Evolutionary conservation across 257 asterid genomes (phyloP), one percentile per base, ranked within the genome.

Genomic region (Voacanga thouarsii): DNA sequence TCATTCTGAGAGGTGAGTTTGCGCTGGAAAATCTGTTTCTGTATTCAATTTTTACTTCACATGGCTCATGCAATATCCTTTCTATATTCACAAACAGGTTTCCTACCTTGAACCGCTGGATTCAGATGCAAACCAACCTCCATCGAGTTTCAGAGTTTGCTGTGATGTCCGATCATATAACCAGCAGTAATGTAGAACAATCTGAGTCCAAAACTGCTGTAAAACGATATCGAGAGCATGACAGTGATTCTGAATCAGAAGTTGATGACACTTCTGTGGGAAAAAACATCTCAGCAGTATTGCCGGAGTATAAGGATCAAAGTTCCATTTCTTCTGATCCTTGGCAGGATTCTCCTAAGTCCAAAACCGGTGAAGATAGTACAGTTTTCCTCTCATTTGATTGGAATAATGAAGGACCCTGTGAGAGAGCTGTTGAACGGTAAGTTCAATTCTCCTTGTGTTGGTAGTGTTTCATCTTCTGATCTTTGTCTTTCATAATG

Each of bases 61-160:
- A 41, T 55, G 30, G 49, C 64, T 79, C 75, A 78, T 75, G 37
- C 69, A 74, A 57, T 74, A 21, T 78, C 66, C 28, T 78, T 84
- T 79, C 71, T 65, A 21, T 74, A 68, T 81, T 81, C 61, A 53
- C 47, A 11, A 80, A 84, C 96, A 94, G 99, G 91, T 95, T 91
- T 79, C 97, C 99, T 60, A 90, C 98, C 79, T 85, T 95, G 91
- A 93, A 95, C 79, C 96, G 98, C 81, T 95, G 99, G 99, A 95
- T 93, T 76, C 98, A 93, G 88, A 85, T 95, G 96, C 99, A 95
- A 86, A 93, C 94, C 77, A 95, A 93, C 85, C 98, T 93, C 81
- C 99, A 95, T 81, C 92, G 96, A 83, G 90, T 95, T 83, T 91
- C 96, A 16, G 99, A 93, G 86, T 91, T 93, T 86, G 96, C 99